phyloP scores from a whole-genome alignment of 768 basidiomycete species.

The Boletus rufocinnamomeus region DNA sequence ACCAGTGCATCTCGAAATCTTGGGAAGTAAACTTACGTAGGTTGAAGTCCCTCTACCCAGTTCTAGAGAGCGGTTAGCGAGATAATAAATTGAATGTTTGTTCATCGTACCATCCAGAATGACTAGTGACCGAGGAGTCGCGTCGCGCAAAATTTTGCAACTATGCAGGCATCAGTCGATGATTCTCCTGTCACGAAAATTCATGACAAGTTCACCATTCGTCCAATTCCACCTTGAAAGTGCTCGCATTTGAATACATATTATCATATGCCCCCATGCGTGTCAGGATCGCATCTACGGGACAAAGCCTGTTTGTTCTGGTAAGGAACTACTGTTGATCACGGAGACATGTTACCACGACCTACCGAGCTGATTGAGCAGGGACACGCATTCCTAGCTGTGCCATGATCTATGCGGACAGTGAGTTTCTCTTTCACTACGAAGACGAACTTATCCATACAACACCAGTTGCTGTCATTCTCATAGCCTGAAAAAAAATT shows the following conservation, averaged over 20 bases:
- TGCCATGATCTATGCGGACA: slow-evolving; percentile 69
- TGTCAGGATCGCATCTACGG: slow-evolving; percentile 90
- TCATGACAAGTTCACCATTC: slow-evolving; percentile 66
- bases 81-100: neutral
- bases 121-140: slow-evolving; percentile 91
- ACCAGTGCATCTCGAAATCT: slow-evolving; percentile 14
- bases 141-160: slow-evolving; percentile 91
- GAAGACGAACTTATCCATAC: slow-evolving; percentile 42
- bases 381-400: slow-evolving; percentile 97
- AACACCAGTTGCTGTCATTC: slow-evolving; percentile 95
- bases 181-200: neutral
- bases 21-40: slow-evolving; percentile 51
- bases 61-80: slow-evolving; percentile 50
- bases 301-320: slow-evolving; percentile 60
- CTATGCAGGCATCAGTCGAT: slow-evolving; percentile 39
- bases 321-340: slow-evolving; percentile 5
- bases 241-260: slow-evolving; percentile 92
- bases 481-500: slow-evolving; percentile 58
- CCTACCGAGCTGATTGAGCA: slow-evolving; percentile 74
- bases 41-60: slow-evolving; percentile 96
- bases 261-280: slow-evolving; percentile 99
- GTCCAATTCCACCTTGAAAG: slow-evolving; percentile 98
- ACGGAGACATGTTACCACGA: neutral
- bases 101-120: slow-evolving; percentile 81
- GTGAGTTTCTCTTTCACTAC: slow-evolving; percentile 4